These are phyloP conservation scores for Pyricularia sp. DNA, from an alignment of 2,329 filamentous ascomycete species.

Conservation along the genomic window DNA sequence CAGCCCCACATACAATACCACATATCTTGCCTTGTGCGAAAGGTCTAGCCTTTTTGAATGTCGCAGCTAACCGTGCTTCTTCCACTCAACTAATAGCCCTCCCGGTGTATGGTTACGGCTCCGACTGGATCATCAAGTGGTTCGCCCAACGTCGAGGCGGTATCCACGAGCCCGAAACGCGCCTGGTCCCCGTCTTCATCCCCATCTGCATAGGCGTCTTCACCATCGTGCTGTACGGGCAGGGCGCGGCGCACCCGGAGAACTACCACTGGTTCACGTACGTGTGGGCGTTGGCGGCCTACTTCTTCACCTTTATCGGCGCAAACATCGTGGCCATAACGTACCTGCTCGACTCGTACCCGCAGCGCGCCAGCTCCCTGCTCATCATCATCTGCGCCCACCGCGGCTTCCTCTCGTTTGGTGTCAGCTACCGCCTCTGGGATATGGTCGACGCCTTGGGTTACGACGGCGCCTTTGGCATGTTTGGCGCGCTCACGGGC, in stretches of 20 bases:
- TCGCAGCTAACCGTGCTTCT: too few species aligned
- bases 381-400: constrained; percentile 35
- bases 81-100: constrained; percentile 24
- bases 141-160: constrained; percentile 24
- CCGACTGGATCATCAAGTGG: constrained; percentile 25
- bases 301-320: constrained; percentile 27
- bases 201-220: constrained; percentile 27
- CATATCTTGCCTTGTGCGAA: too few species aligned
- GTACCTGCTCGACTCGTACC: constrained; percentile 33
- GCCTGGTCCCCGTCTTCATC: constrained; percentile 24
- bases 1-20: not conserved
- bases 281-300: constrained; percentile 17
- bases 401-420: constrained; percentile 34
- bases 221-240: constrained; percentile 27
- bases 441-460: constrained; percentile 16
- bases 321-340: constrained; percentile 34
- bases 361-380: constrained; percentile 27
- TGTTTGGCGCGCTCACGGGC: constrained; percentile 21
- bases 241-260: constrained; percentile 22
- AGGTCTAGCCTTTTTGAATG: not conserved
- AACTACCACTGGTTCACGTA: constrained; percentile 24
- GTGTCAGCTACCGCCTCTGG: constrained; percentile 18
- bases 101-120: constrained; percentile 27
- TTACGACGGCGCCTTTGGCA: constrained; percentile 22
- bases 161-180: constrained; percentile 29